Conservation (phyloP, 805 yeast species). For the Metschnikowia continentalis region DNA sequence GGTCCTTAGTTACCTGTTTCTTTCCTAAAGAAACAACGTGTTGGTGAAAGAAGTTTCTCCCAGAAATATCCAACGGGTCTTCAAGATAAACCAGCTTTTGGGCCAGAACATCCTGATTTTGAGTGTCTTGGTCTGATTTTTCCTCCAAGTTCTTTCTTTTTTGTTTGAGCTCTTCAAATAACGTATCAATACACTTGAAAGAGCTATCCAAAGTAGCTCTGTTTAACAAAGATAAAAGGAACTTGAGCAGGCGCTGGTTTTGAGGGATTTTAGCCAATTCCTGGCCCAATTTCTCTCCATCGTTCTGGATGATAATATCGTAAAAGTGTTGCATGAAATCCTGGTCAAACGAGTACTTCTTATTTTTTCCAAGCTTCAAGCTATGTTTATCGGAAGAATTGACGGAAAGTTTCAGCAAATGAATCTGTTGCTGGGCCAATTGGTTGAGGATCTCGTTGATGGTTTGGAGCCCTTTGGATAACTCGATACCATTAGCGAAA, state of each 20-base stretch:
- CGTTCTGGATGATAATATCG: conserved; percentile 35
- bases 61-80: conserved; percentile 66
- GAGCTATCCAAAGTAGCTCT: conserved; percentile 59
- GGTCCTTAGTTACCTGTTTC: conserved; percentile 37
- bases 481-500: conserved; percentile 68
- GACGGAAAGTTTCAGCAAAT: conserved; percentile 3
- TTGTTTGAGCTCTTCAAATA: conserved; percentile 25
- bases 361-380: conserved; percentile 21
- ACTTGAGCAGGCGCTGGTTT: conserved; percentile 49
- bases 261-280: conserved; percentile 37
- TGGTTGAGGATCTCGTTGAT: conserved; percentile 52
- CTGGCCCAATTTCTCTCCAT: conserved; percentile 39
- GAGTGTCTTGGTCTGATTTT: too few species aligned
- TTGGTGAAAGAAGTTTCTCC: conserved; percentile 82
- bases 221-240: conserved; percentile 57
- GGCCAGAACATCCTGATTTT: background rate
- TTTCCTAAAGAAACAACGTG: conserved; percentile 77
- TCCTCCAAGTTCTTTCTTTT: too few species aligned
- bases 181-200: conserved; percentile 51
- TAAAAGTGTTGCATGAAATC: conserved; percentile 20
- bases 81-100: conserved; percentile 4
- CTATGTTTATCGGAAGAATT: conserved; percentile 11
- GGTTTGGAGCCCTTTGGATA: conserved; percentile 47
- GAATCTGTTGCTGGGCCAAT: conserved; percentile 41
- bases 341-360: conserved; percentile 25